Evolutionary conservation across 208 protist genomes (phyloP), one percentile per base, ranked within the genome.

Genomic region (Strigomonas oncopelti): DNA sequence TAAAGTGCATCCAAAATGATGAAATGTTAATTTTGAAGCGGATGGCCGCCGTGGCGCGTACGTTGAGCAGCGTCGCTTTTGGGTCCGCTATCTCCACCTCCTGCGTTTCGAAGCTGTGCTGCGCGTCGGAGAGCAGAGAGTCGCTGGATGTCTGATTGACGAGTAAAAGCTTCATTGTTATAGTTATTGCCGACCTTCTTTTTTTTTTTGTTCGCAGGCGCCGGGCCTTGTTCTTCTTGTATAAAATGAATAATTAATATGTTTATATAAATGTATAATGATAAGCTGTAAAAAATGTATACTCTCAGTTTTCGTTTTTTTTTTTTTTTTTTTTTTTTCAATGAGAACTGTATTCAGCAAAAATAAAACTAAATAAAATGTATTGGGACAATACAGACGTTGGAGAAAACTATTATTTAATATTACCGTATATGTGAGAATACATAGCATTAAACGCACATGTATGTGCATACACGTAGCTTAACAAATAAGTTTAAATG

Each of bases 1-100:
- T 14, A 48, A 74, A 76, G 63, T 60, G 48, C 56, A 92, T 85
- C 61, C 73, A 70, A 64, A 93, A 93, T 28, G 75, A 69, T 36
- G 83, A 31, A 18, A 87, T 74, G 13, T 78, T 77, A 1, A 93
- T 65, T 0, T 78, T 77, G 63, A 95, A 91, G 74, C 85, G 80
- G 16, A 95, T 83, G 7, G 87, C 82, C 27, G 83, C 83, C 20
- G 77, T 85, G 11, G 87, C 86, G 7, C 90, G 85, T 46, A 95
- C 52, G 54, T 83, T 93, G 27, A 78, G 78, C 34, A 95, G 60
- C 13, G 81, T 92, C 8, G 90, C 90, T 1, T 69, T 73, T 13
- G 90, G 84, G 63, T 95, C 92, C 20, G 74, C 67, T 55, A 95
- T 83, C 16, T 80, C 69, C 5, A 95, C 65, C 63, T 93, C 85